A percentile compares a stretch with the other conserved stretches of the same genome.
These are phyloP conservation scores for Trametes polyzona DNA, from an alignment of 1,284 basidiomycete species.

Conservation along the genomic window DNA sequence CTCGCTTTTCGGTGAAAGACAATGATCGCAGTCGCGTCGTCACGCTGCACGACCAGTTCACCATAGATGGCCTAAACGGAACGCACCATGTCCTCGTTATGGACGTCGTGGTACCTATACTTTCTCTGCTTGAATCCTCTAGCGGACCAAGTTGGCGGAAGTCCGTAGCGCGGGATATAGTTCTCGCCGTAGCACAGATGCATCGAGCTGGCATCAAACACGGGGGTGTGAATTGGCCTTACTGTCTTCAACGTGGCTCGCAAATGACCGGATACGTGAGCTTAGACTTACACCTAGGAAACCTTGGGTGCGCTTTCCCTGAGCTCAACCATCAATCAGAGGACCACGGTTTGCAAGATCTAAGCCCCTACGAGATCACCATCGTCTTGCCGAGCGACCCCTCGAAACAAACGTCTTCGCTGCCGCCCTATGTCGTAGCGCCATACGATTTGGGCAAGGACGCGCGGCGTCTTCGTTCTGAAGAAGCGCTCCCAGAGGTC, in stretches of 20 bases:
- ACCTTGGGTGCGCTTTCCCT: background rate
- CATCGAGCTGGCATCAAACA: background rate
- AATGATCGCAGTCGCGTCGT: background rate
- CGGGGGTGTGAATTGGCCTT: background rate
- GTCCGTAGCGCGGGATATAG: background rate
- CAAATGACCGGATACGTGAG: background rate
- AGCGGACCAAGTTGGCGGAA: background rate
- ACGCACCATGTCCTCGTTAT: background rate
- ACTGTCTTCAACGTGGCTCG: background rate
- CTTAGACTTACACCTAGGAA: background rate
- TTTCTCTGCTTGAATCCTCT: background rate
- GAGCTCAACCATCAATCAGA: background rate
- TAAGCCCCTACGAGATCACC: constrained; percentile 1
- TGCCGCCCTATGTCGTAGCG: background rate
- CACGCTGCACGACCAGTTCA: background rate
- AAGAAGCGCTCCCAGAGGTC: background rate
- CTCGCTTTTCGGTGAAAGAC: background rate
- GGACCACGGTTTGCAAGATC: constrained; percentile 1
- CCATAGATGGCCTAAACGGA: background rate
- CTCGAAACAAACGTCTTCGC: background rate
- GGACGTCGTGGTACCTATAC: background rate
- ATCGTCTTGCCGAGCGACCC: constrained; percentile 1
- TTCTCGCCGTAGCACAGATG: constrained; percentile 1
- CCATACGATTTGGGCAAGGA: background rate
- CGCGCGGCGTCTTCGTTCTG: background rate